phyloP scores from a whole-genome alignment of 179 eudicot species.

The Amaranthus tricolor region DNA sequence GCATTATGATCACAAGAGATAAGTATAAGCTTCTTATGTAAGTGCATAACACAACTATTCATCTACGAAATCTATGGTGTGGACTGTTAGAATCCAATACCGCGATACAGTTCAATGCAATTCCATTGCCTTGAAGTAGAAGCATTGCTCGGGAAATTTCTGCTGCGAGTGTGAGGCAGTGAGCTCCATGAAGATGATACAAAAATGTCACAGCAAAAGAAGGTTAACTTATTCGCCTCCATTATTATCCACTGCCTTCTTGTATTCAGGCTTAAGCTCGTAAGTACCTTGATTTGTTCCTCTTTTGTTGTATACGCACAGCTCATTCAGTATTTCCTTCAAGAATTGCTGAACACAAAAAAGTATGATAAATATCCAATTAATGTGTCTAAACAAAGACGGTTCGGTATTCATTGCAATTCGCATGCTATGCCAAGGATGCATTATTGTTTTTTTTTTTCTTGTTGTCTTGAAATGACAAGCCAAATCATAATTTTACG shows the following conservation, averaged over 20 bases:
- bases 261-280: constrained; percentile 95
- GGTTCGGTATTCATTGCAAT: no score
- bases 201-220: constrained; percentile 1
- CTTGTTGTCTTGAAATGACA: no score
- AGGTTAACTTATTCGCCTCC: constrained; percentile 48
- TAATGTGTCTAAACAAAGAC: no score
- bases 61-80: background rate
- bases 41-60: background rate
- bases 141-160: background rate
- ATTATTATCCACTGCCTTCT: constrained; percentile 73
- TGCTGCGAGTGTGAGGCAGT: background rate
- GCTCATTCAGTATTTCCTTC: constrained; percentile 89
- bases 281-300: constrained; percentile 95
- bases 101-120: background rate
- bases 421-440: no score
- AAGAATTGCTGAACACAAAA: constrained; percentile 74
- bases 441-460: no score
- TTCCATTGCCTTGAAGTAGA: background rate
- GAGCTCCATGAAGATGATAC: constrained; percentile 5
- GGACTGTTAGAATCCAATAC: constrained; percentile 2
- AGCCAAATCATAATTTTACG: no score
- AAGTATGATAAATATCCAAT: background rate
- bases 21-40: constrained; percentile 9
- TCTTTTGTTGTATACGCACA: constrained; percentile 93
- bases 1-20: background rate